Base-by-base conservation (phyloP, 495 filamentous ascomycete genomes). In the Hapsidospora chrysogenum region DNA sequence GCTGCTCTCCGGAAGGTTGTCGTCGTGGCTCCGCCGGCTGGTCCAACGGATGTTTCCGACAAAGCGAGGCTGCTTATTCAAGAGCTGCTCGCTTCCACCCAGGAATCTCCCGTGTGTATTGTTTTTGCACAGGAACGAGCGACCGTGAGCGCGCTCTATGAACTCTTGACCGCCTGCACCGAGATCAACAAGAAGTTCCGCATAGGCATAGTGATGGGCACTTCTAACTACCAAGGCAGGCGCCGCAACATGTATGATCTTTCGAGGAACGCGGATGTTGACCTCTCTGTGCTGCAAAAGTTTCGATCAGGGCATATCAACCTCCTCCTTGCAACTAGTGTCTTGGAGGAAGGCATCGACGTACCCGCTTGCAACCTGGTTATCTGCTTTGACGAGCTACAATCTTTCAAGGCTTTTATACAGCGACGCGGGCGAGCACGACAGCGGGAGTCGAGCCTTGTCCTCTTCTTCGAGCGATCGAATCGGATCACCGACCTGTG, bases 281-380 rank as follows among this genome's bases (percentile, higher is more conserved):
- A 87, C 26, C 54, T 86, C 10, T 41, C 65, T 16, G 74, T 75
- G 0, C 65, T 97, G 2, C 59, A 72, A 7, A 61, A 74, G 10
- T 86, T 97, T 41, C 70, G 72, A 13, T 44, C 48, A 2, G 83
- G 85, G 7, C 58, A 55, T 3, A 72, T 71, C 20, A 89, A 94
- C 44, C 60, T 97, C 1, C 62, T 97, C 8, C 56, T 97, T 5
- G 70, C 83, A 0, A 95, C 87, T 0, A 80, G 71, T 45, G 86
- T 86, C 1, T 58, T 92, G 0, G 87, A 96, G 53, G 89, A 97
- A 54, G 89, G 87, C 0, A 80, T 97, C 26, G 87, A 95, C 50
- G 67, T 95, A 2, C 76, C 78, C 7, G 74, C 76, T 5, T 95
- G 87, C 50, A 80, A 87, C 45, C 47, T 84, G 21, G 84, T 95